These are phyloP conservation scores for Aspergillus spinulosporus DNA, from an alignment of 2,329 filamentous ascomycete species.

Conservation along the genomic window DNA sequence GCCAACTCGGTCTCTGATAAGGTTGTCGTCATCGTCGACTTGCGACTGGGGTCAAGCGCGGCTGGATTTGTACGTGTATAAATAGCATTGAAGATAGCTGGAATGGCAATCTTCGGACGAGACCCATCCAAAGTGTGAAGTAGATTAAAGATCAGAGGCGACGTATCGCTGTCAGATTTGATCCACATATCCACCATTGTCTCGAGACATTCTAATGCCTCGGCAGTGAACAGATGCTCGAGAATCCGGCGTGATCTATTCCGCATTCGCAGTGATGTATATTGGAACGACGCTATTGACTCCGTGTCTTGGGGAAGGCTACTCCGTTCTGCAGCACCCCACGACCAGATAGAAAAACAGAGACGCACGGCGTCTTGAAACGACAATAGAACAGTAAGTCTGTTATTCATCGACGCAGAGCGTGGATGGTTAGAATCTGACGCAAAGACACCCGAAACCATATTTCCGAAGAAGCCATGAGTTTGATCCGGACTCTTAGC, in stretches of 20 bases:
- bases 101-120: slow-evolving; percentile 85
- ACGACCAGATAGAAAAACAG: slow-evolving; percentile 93
- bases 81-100: slow-evolving; percentile 91
- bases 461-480: slow-evolving; percentile 88
- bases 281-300: slow-evolving; percentile 79
- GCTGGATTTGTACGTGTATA: slow-evolving; percentile 88
- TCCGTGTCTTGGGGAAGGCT: slow-evolving; percentile 58
- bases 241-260: slow-evolving; percentile 84
- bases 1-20: slow-evolving; percentile 81
- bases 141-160: slow-evolving; percentile 74
- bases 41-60: slow-evolving; percentile 74
- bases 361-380: slow-evolving; percentile 94
- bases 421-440: slow-evolving; percentile 73
- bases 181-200: slow-evolving; percentile 85
- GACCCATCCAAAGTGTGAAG: slow-evolving; percentile 90
- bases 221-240: slow-evolving; percentile 88
- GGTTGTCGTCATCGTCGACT: slow-evolving; percentile 84
- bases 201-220: slow-evolving; percentile 90
- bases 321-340: slow-evolving; percentile 63
- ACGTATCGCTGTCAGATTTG: slow-evolving; percentile 52
- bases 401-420: slow-evolving; percentile 84
- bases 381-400: slow-evolving; percentile 88
- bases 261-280: slow-evolving; percentile 86
- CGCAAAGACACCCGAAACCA: slow-evolving; percentile 88
- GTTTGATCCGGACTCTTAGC: slow-evolving; percentile 78